These are phyloP conservation scores for Uronychia setigera DNA, from an alignment of 73 alveolate genomes.

Conservation along the genomic window DNA sequence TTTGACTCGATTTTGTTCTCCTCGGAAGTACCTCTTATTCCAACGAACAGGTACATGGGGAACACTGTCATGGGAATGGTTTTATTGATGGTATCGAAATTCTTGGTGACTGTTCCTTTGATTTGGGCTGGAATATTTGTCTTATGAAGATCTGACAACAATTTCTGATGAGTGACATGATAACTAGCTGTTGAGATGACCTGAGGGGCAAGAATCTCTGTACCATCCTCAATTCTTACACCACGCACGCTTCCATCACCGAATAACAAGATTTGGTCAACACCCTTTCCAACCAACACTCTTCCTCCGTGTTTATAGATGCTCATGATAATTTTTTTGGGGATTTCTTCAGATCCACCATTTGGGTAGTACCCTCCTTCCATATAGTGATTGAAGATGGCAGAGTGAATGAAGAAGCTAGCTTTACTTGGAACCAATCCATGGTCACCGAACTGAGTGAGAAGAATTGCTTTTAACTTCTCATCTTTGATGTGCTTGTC, in stretches of 20 bases:
- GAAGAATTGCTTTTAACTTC: conserved; percentile 13
- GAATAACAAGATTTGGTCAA: conserved; percentile 8
- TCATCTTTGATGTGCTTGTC: conserved; percentile 13
- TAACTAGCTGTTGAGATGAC: not conserved
- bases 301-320: conserved; percentile 32
- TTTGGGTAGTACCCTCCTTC: conserved; percentile 38
- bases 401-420: conserved; percentile 36
- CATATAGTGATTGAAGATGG: conserved; percentile 32
- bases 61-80: not conserved
- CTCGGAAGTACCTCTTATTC: conserved; percentile 17
- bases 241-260: not conserved
- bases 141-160: not conserved
- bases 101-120: not conserved
- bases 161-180: not conserved
- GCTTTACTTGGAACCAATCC: conserved; percentile 26
- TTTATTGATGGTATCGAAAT: not conserved
- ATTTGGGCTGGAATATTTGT: not conserved
- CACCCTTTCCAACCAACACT: conserved; percentile 29
- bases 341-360: conserved; percentile 26
- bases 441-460: conserved; percentile 27
- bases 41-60: conserved; percentile 24
- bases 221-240: not conserved
- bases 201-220: not conserved
- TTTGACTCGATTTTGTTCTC: conserved; percentile 4
- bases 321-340: conserved; percentile 23